A percentile compares a stretch with the other conserved stretches of the same genome.
Conservation (phyloP, 305 asterid species). For the Solanum hybrid region DNA sequence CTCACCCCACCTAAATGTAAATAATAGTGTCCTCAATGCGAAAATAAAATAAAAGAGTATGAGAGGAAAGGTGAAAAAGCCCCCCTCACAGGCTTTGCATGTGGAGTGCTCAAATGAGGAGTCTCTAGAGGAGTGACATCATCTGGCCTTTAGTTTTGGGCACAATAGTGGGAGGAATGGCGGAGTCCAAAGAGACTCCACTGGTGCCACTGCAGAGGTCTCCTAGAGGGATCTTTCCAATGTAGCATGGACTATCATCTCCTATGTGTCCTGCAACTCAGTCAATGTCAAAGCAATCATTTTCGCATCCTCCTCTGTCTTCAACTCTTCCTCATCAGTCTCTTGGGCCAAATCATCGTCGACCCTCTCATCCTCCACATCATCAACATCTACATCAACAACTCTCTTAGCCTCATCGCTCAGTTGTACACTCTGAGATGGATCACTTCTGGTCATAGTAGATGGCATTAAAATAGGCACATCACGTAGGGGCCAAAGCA, state of each 20-base stretch:
- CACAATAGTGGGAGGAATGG: neutral
- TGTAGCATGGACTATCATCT: neutral
- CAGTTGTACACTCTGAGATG: neutral
- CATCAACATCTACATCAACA: neutral
- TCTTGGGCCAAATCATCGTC: neutral
- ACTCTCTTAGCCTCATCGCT: neutral
- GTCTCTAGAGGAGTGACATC: neutral
- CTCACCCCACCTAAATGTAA: no score
- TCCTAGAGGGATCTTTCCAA: neutral
- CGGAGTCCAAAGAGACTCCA: neutral
- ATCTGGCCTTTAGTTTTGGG: neutral
- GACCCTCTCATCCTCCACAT: neutral
- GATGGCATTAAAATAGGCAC: neutral
- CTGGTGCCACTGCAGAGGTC: neutral
- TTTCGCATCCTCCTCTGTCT: neutral
- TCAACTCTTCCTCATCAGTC: neutral
- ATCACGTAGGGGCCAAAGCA: neutral
- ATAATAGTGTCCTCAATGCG: no score
- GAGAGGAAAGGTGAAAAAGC: no score
- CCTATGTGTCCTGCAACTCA: neutral
- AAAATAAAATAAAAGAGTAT: no score
- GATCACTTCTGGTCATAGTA: neutral
- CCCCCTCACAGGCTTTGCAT: neutral
- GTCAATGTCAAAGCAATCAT: neutral
- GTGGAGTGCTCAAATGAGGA: neutral